Conservation (phyloP, 805 yeast species). For the Kockiozyma suomiensis region DNA sequence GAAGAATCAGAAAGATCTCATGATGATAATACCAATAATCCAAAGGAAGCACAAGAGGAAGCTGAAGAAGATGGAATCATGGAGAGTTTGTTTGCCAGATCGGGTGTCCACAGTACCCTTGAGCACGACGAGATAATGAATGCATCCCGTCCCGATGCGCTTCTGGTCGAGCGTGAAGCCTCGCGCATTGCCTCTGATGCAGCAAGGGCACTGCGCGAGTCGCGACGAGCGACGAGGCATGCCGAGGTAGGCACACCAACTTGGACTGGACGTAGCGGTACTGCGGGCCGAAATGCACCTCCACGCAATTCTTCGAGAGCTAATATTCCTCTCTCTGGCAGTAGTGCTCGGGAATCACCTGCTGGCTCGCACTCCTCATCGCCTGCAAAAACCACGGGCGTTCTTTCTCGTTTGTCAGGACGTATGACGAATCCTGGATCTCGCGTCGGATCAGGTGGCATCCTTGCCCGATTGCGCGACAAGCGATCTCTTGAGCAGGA, state of each 20-base stretch:
- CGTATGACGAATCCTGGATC: neutral
- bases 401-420: neutral
- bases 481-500: conserved; percentile 1
- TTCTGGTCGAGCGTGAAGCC: conserved; percentile 66
- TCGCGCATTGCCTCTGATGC: conserved; percentile 63
- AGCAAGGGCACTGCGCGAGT: conserved; percentile 56
- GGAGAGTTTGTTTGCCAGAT: conserved; percentile 70
- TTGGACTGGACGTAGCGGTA: conserved; percentile 93
- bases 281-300: conserved; percentile 31
- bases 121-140: conserved; percentile 78
- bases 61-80: conserved; percentile 63
- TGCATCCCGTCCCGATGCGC: conserved; percentile 54
- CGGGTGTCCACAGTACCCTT: conserved; percentile 72
- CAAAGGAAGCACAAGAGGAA: conserved; percentile 7
- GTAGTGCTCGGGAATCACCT: neutral
- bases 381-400: neutral
- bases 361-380: neutral
- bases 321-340: neutral
- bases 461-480: conserved; percentile 1
- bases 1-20: conserved; percentile 5
- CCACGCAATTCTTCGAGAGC: neutral
- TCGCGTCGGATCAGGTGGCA: neutral
- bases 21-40: neutral
- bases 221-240: conserved; percentile 55
- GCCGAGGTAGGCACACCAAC: conserved; percentile 80